Conservation (phyloP, 164 flowering plant genomes). For the Saururus chinensis region DNA sequence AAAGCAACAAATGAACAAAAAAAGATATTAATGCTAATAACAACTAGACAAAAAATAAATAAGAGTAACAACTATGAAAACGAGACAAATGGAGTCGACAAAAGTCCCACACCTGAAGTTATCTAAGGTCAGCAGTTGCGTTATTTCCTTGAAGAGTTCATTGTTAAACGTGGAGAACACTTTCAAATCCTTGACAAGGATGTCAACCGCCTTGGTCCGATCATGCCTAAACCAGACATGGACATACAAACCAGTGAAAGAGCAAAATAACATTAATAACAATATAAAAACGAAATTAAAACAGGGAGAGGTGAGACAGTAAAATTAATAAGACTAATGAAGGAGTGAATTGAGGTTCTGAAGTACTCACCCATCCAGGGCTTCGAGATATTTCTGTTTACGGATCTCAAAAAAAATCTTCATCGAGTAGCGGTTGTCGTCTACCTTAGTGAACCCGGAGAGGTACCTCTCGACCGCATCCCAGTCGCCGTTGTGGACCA, state of each 20-base stretch:
- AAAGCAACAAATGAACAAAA: not conserved
- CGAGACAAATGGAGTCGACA: no score
- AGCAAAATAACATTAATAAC: not conserved
- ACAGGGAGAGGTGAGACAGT: not conserved
- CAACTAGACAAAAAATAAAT: no score
- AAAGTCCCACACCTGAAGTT: constrained; percentile 54
- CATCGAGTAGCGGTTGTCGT: constrained; percentile 75
- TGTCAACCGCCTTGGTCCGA: constrained; percentile 70
- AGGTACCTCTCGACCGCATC: constrained; percentile 83
- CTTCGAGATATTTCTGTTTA: constrained; percentile 92
- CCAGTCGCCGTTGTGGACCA: constrained; percentile 70
- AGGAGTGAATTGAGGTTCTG: not conserved
- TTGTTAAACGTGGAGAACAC: constrained; percentile 78
- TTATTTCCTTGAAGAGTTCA: constrained; percentile 77
- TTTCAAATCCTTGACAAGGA: constrained; percentile 72
- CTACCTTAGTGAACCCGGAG: constrained; percentile 79
- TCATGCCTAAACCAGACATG: constrained; percentile 44
- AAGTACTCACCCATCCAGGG: constrained; percentile 62
- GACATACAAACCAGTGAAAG: not conserved
- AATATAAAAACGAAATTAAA: not conserved
- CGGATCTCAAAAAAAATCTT: constrained; percentile 86
- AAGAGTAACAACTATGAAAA: no score
- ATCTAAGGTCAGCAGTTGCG: constrained; percentile 70
- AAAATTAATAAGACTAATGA: not conserved
- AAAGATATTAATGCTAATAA: no score